Evolutionary conservation across 2,329 filamentous ascomycete species (phyloP).

Genomic region (Clarireedia paspali): DNA sequence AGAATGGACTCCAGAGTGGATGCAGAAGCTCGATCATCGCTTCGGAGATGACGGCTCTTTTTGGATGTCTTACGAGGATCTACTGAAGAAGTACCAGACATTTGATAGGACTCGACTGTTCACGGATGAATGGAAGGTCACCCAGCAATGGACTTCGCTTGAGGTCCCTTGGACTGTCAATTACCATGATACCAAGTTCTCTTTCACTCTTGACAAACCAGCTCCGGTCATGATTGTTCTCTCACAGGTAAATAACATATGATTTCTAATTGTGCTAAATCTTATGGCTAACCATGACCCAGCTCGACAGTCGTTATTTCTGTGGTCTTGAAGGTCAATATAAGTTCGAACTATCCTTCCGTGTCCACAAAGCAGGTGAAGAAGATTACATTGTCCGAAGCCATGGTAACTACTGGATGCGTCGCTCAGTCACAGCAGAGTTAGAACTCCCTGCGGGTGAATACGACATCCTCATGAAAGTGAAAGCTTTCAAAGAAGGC

Average conservation of each 20-base stretch:
- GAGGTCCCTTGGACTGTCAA: conserved; percentile 50
- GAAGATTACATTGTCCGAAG: conserved; percentile 53
- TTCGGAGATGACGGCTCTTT: conserved; percentile 55
- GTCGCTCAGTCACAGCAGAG: conserved; percentile 50
- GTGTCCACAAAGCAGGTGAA: conserved; percentile 41
- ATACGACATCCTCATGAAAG: conserved; percentile 49
- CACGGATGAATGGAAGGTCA: conserved; percentile 39
- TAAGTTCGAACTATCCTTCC: conserved; percentile 34
- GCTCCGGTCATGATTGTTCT: conserved; percentile 50
- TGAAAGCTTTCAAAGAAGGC: conserved; percentile 41
- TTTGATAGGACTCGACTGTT: conserved; percentile 55
- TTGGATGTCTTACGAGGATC: conserved; percentile 53
- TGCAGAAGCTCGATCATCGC: conserved; percentile 47
- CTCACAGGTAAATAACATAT: conserved; percentile 27
- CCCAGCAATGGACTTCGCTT: conserved; percentile 52
- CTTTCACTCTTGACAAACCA: conserved; percentile 44
- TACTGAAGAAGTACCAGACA: conserved; percentile 49
- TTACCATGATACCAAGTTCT: conserved; percentile 51
- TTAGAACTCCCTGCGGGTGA: conserved; percentile 48
- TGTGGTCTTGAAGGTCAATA: conserved; percentile 52
- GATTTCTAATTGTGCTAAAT: too few relatives aligned
- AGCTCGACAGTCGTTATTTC: conserved; percentile 51
- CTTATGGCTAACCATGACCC: neutral
- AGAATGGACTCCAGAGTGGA: conserved; percentile 50
- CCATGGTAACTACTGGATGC: conserved; percentile 38